Base-by-base conservation (phyloP, 2,329 filamentous ascomycete species). In the Harringtonia aguacate region DNA sequence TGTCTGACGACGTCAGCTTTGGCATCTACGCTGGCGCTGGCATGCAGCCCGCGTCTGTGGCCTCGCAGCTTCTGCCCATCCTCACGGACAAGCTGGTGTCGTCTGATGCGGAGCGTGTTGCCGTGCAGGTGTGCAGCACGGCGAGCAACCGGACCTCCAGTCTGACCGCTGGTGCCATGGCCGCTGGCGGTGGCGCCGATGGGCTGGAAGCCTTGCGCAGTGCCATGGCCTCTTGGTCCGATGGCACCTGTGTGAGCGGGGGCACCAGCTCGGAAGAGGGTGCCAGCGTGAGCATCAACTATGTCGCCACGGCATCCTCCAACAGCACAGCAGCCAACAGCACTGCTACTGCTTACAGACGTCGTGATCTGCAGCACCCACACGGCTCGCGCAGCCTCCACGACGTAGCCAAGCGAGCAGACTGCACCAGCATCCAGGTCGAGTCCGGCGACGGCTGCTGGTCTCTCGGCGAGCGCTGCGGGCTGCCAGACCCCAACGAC, bases 361-460 rank as follows among this genome's bases (percentile, higher is more conserved):
- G 24, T 27, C 24, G 24, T 10, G 7, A 10, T 27, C 6, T 10
- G 24, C 7, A 27, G 10, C 24, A 10, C 10, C 24, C 7, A 27
- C 24, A 27, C 24, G 10, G 24, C 24, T 27, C 24, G 6, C 24
- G 24, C 6, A 27, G 24, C 24, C 24, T 27, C 24, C n/a, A n/a
- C n/a, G n/a, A n/a, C n/a, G n/a, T n/a, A n/a, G 24, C 7, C 24
- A 27, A 27, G 24, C 24, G 40, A 41, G 31, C 50, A 52, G 8
- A 56, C 56, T 36, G 34, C 14, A 24, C 21, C 22, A 36, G 17
- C 17, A 21, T 43, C 33, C 40, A 36, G 20, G 38, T 39, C 12
- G 17, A 35, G 21, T 5, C 35, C 24, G 21, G 42, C 20, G 38
- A 45, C 31, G 29, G 21, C 31, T 28, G 27, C 31, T 15, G 37